phyloP scores from a whole-genome alignment of 2,329 filamentous ascomycete genomes.

The Alternaria gaisen region DNA sequence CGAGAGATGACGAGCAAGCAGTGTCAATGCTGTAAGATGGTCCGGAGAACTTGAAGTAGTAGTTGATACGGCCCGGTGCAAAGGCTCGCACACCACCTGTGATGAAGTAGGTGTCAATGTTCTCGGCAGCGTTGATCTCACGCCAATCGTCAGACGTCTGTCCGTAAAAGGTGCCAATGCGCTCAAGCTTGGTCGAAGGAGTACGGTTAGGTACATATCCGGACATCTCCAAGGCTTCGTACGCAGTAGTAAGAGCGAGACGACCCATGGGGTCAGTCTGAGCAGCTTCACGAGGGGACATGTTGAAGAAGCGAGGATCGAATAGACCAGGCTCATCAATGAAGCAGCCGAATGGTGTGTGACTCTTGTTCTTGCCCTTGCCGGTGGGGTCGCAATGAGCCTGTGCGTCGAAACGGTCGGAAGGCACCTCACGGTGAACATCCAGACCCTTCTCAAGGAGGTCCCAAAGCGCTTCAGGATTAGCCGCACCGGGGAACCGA shows the following conservation, averaged over 20 bases:
- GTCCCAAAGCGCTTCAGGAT: constrained; percentile 77
- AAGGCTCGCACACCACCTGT: constrained; percentile 70
- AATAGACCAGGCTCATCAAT: constrained; percentile 79
- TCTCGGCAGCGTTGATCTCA: constrained; percentile 76
- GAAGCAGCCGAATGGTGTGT: constrained; percentile 79
- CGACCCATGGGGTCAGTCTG: constrained; percentile 85
- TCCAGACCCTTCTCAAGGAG: constrained; percentile 77
- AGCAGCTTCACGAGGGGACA: constrained; percentile 81
- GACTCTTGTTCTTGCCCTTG: constrained; percentile 77
- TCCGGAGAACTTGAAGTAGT: constrained; percentile 79
- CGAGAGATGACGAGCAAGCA: constrained; percentile 79
- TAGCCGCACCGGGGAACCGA: constrained; percentile 77
- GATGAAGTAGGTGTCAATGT: constrained; percentile 75
- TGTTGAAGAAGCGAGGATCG: constrained; percentile 86
- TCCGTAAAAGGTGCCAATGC: constrained; percentile 78
- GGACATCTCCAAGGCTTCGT: constrained; percentile 83
- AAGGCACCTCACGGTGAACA: constrained; percentile 72
- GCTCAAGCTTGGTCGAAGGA: constrained; percentile 69
- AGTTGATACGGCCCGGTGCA: constrained; percentile 73
- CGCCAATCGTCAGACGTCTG: constrained; percentile 80
- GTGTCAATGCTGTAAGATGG: constrained; percentile 78
- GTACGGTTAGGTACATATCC: constrained; percentile 79
- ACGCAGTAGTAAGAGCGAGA: constrained; percentile 77
- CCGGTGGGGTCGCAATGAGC: constrained; percentile 76
- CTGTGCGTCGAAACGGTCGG: constrained; percentile 77